Evolutionary conservation across 139 green algal genomes (phyloP).

Genomic region (Chlorella sp.): DNA sequence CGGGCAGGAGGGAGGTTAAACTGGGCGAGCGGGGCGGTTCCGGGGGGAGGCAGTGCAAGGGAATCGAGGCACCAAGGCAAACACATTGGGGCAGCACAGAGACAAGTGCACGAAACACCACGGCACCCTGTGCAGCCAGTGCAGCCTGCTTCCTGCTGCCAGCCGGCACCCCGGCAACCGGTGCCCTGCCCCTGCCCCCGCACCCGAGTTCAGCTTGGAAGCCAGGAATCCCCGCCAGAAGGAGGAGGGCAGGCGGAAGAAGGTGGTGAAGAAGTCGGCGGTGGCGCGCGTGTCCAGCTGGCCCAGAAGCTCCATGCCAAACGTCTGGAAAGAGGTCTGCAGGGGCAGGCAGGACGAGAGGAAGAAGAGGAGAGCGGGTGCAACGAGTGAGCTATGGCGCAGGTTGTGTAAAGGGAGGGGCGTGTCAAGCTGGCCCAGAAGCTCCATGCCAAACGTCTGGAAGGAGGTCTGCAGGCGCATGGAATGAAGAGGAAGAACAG

Average conservation of each 20-base stretch:
- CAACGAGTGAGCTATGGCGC: no score
- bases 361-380: no score
- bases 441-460: constrained; percentile 97
- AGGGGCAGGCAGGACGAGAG: constrained; percentile 74
- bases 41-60: not conserved
- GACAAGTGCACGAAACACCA: no score
- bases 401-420: no score
- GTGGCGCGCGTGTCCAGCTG: constrained; percentile 80
- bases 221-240: constrained; percentile 94
- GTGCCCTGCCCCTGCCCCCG: not conserved
- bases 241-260: constrained; percentile 85
- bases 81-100: no score
- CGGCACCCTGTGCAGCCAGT: no score
- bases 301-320: constrained; percentile 92
- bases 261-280: constrained; percentile 93
- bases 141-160: not conserved
- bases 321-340: constrained; percentile 92
- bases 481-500: no score
- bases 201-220: constrained; percentile 72
- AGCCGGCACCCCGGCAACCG: not conserved
- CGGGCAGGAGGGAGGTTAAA: not conserved
- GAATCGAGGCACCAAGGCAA: no score
- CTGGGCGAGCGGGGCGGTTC: no score
- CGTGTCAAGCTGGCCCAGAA: constrained; percentile 75
- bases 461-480: constrained; percentile 80